phyloP scores from a whole-genome alignment of 768 basidiomycete genomes.

The Panellus pusillus region DNA sequence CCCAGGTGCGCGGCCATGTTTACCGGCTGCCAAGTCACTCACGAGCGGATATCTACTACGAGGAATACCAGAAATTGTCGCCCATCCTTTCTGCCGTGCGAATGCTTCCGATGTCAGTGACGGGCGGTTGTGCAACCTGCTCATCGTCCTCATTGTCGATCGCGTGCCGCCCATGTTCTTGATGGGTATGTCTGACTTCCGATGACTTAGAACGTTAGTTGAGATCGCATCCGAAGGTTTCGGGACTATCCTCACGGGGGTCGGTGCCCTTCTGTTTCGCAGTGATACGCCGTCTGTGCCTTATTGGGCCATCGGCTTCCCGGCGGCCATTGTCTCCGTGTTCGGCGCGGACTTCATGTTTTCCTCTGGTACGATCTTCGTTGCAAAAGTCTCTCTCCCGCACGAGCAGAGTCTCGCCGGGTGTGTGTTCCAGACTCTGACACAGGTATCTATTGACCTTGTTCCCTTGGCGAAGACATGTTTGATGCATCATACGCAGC shows the following conservation, averaged over 20 bases:
- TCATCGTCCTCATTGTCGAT: constrained; percentile 61
- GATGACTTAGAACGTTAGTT: background rate
- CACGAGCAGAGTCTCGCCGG: constrained; percentile 79
- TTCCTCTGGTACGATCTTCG: constrained; percentile 72
- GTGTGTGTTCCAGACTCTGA: constrained; percentile 77
- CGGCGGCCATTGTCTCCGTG: constrained; percentile 61
- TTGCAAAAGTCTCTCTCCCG: constrained; percentile 64
- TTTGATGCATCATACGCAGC: background rate
- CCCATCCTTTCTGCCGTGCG: constrained; percentile 66
- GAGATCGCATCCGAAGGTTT: constrained; percentile 2
- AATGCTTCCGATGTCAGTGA: constrained; percentile 72
- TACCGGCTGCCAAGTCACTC: background rate
- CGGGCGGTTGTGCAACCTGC: constrained; percentile 63
- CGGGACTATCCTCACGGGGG: constrained; percentile 60
- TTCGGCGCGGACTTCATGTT: constrained; percentile 81
- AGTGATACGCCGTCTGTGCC: constrained; percentile 51
- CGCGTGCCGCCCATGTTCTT: constrained; percentile 57
- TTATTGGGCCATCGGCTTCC: constrained; percentile 81
- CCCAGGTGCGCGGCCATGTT: constrained; percentile 14
- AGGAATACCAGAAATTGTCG: constrained; percentile 54
- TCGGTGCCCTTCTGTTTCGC: constrained; percentile 69
- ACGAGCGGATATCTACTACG: constrained; percentile 61
- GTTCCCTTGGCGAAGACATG: background rate
- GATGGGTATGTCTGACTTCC: constrained; percentile 43
- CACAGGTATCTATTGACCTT: constrained; percentile 18